A percentile compares a stretch with the other conserved stretches of the same genome.
These are phyloP conservation scores for Amanita jacksonii DNA, from an alignment of 768 basidiomycete genomes.

Conservation along the genomic window DNA sequence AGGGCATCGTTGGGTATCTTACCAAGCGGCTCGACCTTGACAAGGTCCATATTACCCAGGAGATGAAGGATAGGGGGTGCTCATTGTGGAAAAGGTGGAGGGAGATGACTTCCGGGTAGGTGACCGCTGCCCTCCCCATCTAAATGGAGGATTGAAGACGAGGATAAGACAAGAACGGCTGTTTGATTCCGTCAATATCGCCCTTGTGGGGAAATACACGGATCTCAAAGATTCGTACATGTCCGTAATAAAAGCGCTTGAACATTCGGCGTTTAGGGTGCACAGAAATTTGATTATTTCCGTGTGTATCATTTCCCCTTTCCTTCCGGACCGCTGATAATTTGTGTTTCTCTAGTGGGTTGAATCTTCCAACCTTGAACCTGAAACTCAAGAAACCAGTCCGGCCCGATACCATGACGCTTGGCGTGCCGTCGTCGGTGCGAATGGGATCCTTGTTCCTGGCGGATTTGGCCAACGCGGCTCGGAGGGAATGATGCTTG, in stretches of 20 bases:
- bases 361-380: slow-evolving; percentile 86
- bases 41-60: slow-evolving; percentile 40
- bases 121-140: slow-evolving; percentile 7
- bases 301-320: slow-evolving; percentile 32
- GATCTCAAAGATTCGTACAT: slow-evolving; percentile 97
- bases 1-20: slow-evolving; percentile 86
- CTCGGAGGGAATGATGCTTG: slow-evolving; percentile 95
- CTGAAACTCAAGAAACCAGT: slow-evolving; percentile 63
- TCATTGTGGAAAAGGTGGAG: slow-evolving; percentile 72
- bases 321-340: slow-evolving; percentile 1
- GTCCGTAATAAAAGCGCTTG: slow-evolving; percentile 93
- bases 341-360: slow-evolving; percentile 61
- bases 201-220: slow-evolving; percentile 96
- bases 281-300: slow-evolving; percentile 75
- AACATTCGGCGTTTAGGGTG: slow-evolving; percentile 93
- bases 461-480: slow-evolving; percentile 93
- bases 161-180: slow-evolving; percentile 77
- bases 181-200: slow-evolving; percentile 83
- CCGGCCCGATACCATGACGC: slow-evolving; percentile 93
- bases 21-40: slow-evolving; percentile 72
- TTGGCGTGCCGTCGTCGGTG: slow-evolving; percentile 86
- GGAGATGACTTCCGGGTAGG: slow-evolving; percentile 72
- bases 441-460: slow-evolving; percentile 91
- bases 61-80: slow-evolving; percentile 51
- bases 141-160: background rate